Percentiles rank a stretch among this genome's conserved stretches.
phyloP scores from a whole-genome alignment of 2,329 filamentous ascomycete species.

The Gnomoniopsis sp. region DNA sequence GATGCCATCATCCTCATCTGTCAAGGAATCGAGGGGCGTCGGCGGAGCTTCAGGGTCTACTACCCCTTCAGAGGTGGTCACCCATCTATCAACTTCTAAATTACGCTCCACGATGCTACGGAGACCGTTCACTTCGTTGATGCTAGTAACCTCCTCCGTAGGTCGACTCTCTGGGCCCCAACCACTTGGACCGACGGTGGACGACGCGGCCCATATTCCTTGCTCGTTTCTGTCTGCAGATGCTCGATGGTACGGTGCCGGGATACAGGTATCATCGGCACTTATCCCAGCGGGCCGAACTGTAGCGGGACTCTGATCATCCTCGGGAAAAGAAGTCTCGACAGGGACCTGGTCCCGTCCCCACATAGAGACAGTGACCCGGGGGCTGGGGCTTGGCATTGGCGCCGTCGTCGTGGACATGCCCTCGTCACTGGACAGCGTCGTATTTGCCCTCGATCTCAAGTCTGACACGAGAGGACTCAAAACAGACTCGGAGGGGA shows the following conservation, averaged over 20 bases:
- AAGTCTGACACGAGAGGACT: slow-evolving; percentile 35
- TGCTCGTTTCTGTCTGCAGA: slow-evolving; percentile 34
- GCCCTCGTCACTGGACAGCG: slow-evolving; percentile 49
- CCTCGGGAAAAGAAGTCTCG: slow-evolving; percentile 34
- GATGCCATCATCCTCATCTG: slow-evolving; percentile 32
- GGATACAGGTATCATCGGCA: slow-evolving; percentile 31
- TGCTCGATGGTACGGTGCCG: slow-evolving; percentile 19
- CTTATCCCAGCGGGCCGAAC: slow-evolving; percentile 31
- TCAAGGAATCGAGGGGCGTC: slow-evolving; percentile 12
- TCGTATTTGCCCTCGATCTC: slow-evolving; percentile 48
- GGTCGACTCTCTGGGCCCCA: slow-evolving; percentile 45
- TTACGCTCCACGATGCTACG: slow-evolving; percentile 45
- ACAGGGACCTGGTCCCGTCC: slow-evolving; percentile 35
- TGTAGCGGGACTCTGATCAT: slow-evolving; percentile 33
- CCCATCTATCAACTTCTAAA: slow-evolving; percentile 48
- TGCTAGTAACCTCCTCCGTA: slow-evolving; percentile 40
- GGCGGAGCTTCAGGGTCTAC: slow-evolving; percentile 23
- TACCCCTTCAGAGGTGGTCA: slow-evolving; percentile 29
- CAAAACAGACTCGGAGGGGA: slow-evolving; percentile 28
- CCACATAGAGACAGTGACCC: slow-evolving; percentile 56
- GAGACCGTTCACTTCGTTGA: slow-evolving; percentile 44
- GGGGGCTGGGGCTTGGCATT: slow-evolving; percentile 49
- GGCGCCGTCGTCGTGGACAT: slow-evolving; percentile 34
- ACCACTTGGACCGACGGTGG: slow-evolving; percentile 39
- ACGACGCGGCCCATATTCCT: slow-evolving; percentile 39